Evolutionary conservation across 805 yeast genomes (phyloP).

Genomic region (Saccharomyces mikatae): DNA sequence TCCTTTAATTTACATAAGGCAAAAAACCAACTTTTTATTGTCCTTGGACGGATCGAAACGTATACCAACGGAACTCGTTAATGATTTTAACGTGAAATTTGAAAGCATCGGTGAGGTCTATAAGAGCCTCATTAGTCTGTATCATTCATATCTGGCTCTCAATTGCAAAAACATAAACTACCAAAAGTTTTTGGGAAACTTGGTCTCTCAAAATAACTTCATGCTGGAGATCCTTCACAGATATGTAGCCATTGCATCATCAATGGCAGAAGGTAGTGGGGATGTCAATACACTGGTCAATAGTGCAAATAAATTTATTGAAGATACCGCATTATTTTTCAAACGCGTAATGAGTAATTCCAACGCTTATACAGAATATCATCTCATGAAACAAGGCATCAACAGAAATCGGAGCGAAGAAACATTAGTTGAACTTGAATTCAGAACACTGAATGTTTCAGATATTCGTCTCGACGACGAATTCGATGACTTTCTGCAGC

Average conservation of each 20-base stretch:
- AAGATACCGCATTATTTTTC: not conserved
- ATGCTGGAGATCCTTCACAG: not conserved
- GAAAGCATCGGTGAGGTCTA: not conserved
- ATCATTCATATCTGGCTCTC: not conserved
- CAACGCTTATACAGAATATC: not conserved
- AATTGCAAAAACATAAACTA: not conserved
- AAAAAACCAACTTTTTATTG: not conserved
- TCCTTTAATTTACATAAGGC: not conserved
- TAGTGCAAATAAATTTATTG: not conserved
- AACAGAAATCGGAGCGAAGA: not conserved
- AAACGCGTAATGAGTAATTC: not conserved
- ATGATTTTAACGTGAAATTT: not conserved
- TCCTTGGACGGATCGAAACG: not conserved
- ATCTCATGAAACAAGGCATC: not conserved
- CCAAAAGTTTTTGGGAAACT: not conserved
- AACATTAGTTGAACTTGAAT: not conserved
- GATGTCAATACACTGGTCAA: not conserved
- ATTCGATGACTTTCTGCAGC: slow-evolving; percentile 8
- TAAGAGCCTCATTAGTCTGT: not conserved
- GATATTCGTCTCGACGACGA: slow-evolving; percentile 2
- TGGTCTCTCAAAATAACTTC: not conserved
- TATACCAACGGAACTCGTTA: not conserved
- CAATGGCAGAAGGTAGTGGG: not conserved
- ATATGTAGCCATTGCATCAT: not conserved
- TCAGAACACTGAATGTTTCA: not conserved